Evolutionary conservation across 1,139 yeast genomes (phyloP), one percentile per base, ranked within the genome.

Genomic region (Suzukiozyma palmioleophila): DNA sequence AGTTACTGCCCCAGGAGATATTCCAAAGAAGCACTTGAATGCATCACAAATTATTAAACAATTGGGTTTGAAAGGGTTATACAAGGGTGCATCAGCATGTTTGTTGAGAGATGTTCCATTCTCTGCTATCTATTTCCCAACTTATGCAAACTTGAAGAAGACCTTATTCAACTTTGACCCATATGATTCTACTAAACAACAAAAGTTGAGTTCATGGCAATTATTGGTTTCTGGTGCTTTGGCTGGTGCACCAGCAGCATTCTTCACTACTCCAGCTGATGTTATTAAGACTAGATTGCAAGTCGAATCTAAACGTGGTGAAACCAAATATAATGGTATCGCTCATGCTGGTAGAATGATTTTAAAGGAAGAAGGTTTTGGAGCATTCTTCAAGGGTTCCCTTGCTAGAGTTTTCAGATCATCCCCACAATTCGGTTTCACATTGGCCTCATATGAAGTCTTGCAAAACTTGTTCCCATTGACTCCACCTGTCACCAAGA

Each of bases 161-260:
- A 78, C 81, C 52, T 60, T 87, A 52, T 90, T 89, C 62, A 79
- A 85, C 42, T 92, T 85, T 57, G 96, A 92, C 52, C 96, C 96
- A 6, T 56, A 57, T 39, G 73, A 69, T 53, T 64, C 71, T 14
- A 63, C 64, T 43, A 72, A 69, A 52, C 74, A 70, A 40, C 54
- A 48, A 37, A 66, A 73, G 44, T 75, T 92, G 45, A 79, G 79
- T 47, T 78, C 95, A 21, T 81, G 90, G 83, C 95, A 92, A 62
- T 69, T 92, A 51, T 76, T 92, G 47, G 62, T 79, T 13, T 79
- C 95, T 47, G 98, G 98, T 64, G 97, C 96, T 10, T 62, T 90
- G 52, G 97, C 98, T 15, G 98, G 98, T 59, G 89, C 95, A 66
- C 98, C 98, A 10, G 95, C 97, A 29, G 98, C 98, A 5, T 90